Conservation (phyloP, 1,284 basidiomycete genomes). For the Somion occarium region DNA sequence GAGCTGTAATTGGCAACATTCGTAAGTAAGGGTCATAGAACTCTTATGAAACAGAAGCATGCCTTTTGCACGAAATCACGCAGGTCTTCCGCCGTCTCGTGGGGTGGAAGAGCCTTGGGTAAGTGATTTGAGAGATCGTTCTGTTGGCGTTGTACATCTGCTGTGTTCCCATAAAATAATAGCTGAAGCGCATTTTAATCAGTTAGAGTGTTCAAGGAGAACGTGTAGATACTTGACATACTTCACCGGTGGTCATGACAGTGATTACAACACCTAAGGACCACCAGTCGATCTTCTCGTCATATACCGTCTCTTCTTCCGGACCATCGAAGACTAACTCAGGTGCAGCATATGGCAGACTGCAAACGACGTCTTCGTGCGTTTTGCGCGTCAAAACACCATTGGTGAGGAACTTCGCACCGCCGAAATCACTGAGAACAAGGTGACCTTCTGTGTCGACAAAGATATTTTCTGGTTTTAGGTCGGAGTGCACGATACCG, state of each 20-base stretch:
- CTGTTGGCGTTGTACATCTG: too few species aligned
- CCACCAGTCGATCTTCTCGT: constrained; percentile 22
- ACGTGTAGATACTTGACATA: too few species aligned
- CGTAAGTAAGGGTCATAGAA: too few species aligned
- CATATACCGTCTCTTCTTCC: constrained; percentile 13
- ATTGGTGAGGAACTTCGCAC: constrained; percentile 16
- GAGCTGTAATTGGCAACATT: too few species aligned
- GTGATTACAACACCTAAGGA: constrained; percentile 19
- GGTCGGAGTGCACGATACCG: constrained; percentile 38
- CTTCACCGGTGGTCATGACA: constrained; percentile 7
- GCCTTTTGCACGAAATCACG: too few species aligned
- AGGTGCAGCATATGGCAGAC: constrained; percentile 20
- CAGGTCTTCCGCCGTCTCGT: too few species aligned
- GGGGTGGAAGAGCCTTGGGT: too few species aligned
- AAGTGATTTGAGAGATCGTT: too few species aligned
- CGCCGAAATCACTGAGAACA: constrained; percentile 62
- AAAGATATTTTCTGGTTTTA: constrained; percentile 66
- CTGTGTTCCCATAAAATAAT: too few species aligned
- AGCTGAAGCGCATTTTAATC: too few species aligned
- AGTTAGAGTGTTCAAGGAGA: too few species aligned
- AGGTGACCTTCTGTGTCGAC: constrained; percentile 62
- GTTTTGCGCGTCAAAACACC: constrained; percentile 1
- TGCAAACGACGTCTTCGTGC: constrained; percentile 12
- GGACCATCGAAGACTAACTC: constrained; percentile 15
- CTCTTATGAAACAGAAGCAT: too few species aligned